Evolutionary conservation across 768 basidiomycete species (phyloP), one percentile per base, ranked within the genome.

Genomic region (Suillus decipiens): DNA sequence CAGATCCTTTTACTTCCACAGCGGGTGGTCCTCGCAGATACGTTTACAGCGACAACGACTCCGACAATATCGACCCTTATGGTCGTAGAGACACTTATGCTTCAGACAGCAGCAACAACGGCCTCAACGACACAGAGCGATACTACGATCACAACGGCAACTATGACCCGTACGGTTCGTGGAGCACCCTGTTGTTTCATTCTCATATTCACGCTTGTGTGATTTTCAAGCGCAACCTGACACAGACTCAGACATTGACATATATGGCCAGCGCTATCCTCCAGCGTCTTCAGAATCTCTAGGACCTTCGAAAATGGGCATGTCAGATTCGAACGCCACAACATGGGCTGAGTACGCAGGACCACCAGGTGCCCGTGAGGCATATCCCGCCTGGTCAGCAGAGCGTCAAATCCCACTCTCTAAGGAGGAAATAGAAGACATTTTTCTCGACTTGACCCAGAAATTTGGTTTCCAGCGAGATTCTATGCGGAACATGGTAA

Each of bases 351-450:
- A 93, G 61, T 86, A 87, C 64, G 76, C 76, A 42, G 80, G 81
- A 14, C 75, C 83, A 3, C 76, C 80, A 36, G 86, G 86, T 60
- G 84, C 73, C 6, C 85, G 88, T 54, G 95, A 98, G 69, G 87
- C 94, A 43, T 98, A 98, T 72, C 92, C 96, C 0, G 95, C 96
- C 1, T 99, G 97, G 97, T 88, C 87, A 11, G 77, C 87, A 45
- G 97, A 99, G 59, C 89, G 92, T 15, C 88, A 92, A 68, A 97
- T 98, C 65, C 96, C 96, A n/a, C 81, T 99, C 15, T 96, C 95
- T 22, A 98, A 99, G 81, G 97, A 99, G 76, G 97, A 98, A 80
- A 98, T 99, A 61, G 96, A 99, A 75, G 97, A 99, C 73, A 93
- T 99, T 57, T 93, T 99, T 73, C 86, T 98, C 58, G 97, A 99